Conservation (phyloP, 1,284 basidiomycete species). For the Pascua sp. region DNA sequence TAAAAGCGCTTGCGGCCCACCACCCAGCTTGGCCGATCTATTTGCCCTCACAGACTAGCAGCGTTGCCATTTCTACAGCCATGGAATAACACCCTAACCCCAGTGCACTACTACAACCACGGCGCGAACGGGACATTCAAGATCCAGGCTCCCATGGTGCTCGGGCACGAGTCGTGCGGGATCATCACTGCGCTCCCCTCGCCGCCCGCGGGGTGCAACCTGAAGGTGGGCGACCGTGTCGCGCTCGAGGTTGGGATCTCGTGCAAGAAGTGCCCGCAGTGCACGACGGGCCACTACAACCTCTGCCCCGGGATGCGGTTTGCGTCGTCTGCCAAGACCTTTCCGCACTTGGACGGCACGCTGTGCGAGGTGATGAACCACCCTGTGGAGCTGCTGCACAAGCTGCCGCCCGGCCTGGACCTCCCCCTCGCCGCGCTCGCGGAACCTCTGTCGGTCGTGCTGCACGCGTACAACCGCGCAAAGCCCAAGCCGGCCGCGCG, state of each 20-base stretch:
- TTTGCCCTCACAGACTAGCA: too few relatives aligned
- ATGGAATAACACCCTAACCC: background rate
- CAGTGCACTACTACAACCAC: conserved; percentile 85
- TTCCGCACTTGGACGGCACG: conserved; percentile 89
- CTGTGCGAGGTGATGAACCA: conserved; percentile 84
- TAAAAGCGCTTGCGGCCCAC: too few relatives aligned
- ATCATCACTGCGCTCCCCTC: conserved; percentile 50
- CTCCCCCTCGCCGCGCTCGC: conserved; percentile 79
- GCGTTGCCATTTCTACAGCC: too few relatives aligned
- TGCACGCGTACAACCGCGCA: conserved; percentile 75
- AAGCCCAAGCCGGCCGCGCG: conserved; percentile 60
- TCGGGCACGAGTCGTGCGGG: conserved; percentile 89
- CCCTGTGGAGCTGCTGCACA: conserved; percentile 76
- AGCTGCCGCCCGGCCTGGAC: conserved; percentile 73
- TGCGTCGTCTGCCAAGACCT: conserved; percentile 82
- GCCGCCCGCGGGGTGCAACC: conserved; percentile 30
- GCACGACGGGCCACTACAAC: conserved; percentile 78
- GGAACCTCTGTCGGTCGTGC: conserved; percentile 84
- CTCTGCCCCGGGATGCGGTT: conserved; percentile 84
- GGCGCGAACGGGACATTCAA: conserved; percentile 89
- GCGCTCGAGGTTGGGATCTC: conserved; percentile 90
- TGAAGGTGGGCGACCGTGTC: conserved; percentile 80
- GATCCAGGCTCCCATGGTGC: conserved; percentile 71
- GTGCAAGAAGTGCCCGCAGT: conserved; percentile 61
- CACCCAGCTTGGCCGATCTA: too few relatives aligned